Evolutionary conservation across 345 rosid genomes (phyloP).

Genomic region (Populus ilicifolia): DNA sequence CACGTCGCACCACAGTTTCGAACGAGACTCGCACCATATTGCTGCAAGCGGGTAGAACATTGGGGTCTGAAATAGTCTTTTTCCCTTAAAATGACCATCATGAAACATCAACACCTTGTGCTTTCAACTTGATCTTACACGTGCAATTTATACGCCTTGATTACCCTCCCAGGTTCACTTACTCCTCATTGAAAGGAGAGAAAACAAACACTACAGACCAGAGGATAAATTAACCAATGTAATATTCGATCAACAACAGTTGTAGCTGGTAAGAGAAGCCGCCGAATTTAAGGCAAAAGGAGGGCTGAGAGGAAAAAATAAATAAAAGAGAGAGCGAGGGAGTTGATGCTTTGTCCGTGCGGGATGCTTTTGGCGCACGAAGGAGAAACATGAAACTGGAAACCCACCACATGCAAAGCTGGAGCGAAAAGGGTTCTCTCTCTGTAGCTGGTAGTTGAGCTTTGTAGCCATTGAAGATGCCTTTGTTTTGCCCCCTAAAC

Average conservation of each 20-base stretch:
- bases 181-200: too few relatives aligned
- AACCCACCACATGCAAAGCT: slow-evolving; percentile 35
- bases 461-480: slow-evolving; percentile 25
- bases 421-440: not conserved
- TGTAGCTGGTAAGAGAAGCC: not conserved
- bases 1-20: too few relatives aligned
- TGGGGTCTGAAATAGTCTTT: not conserved
- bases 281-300: not conserved
- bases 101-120: too few relatives aligned
- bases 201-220: too few relatives aligned
- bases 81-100: too few relatives aligned
- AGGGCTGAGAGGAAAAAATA: not conserved
- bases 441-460: slow-evolving; percentile 18
- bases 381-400: slow-evolving; percentile 3
- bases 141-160: too few relatives aligned
- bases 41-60: not conserved
- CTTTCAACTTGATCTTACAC: too few relatives aligned
- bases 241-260: not conserved
- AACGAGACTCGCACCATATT: too few relatives aligned
- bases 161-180: too few relatives aligned
- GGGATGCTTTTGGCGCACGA: slow-evolving; percentile 21
- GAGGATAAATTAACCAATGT: too few relatives aligned
- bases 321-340: not conserved
- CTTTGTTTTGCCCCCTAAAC: slow-evolving; percentile 18
- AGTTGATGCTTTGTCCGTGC: slow-evolving; percentile 7